phyloP scores from a whole-genome alignment of 176 grass and related monocot species.

The Echinochloa phyllopogon region DNA sequence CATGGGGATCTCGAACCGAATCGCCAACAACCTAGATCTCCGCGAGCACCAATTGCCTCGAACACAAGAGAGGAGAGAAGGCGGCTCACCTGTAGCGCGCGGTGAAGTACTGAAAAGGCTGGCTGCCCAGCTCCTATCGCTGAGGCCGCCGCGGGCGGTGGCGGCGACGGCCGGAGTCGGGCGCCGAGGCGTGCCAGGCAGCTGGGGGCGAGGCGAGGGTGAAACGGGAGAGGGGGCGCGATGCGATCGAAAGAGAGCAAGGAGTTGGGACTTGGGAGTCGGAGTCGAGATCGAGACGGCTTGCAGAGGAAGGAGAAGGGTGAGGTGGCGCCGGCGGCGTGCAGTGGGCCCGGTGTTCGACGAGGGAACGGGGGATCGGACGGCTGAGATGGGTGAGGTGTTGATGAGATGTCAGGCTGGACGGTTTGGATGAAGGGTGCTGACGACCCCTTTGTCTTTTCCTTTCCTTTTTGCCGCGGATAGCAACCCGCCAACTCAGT shows the following conservation, averaged over 20 bases:
- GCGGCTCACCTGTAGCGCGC: background rate
- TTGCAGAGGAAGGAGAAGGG: background rate
- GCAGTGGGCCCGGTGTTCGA: background rate
- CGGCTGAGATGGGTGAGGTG: background rate
- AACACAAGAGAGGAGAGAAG: background rate
- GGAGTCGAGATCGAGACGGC: background rate
- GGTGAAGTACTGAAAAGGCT: background rate
- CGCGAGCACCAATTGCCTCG: background rate
- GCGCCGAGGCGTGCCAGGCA: background rate
- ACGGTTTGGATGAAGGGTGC: background rate
- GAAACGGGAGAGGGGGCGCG: background rate
- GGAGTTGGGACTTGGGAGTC: background rate
- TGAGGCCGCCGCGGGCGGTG: background rate
- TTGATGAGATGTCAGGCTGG: background rate
- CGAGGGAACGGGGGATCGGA: background rate
- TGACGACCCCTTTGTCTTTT: background rate
- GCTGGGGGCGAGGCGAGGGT: background rate
- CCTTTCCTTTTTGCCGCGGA: background rate
- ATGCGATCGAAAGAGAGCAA: slow-evolving; percentile 21
- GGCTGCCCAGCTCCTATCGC: background rate
- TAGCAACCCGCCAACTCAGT: background rate
- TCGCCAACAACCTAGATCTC: background rate
- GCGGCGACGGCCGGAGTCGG: background rate
- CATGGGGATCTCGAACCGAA: background rate
- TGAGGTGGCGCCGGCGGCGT: background rate